Percentiles rank a stretch among this genome's conserved stretches.
These are phyloP conservation scores for Malassezia equina DNA, from an alignment of 1,284 basidiomycete species.

Conservation along the genomic window DNA sequence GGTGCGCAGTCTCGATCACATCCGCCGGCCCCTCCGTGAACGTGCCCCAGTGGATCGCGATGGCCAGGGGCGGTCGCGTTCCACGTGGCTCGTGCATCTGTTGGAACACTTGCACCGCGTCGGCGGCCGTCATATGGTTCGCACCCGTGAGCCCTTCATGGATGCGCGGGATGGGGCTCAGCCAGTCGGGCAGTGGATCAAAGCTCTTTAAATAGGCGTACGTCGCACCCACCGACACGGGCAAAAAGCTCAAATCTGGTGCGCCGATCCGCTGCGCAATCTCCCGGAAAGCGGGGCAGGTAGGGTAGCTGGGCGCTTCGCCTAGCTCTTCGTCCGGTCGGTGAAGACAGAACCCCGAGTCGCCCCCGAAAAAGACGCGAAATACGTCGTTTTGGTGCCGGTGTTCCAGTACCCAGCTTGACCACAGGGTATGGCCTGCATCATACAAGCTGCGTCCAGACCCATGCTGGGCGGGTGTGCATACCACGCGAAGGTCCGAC, in stretches of 20 bases:
- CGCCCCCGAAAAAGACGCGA: slow-evolving; percentile 39
- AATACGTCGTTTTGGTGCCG: slow-evolving; percentile 10
- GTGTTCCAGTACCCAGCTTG: slow-evolving; percentile 36
- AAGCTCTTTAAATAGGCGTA: slow-evolving; percentile 37
- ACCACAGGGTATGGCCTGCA: slow-evolving; percentile 30
- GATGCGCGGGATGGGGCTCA: slow-evolving; percentile 32
- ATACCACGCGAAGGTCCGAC: slow-evolving; percentile 18
- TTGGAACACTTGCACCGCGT: slow-evolving; percentile 29
- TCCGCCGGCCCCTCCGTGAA: slow-evolving; percentile 20
- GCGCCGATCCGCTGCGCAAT: slow-evolving; percentile 25
- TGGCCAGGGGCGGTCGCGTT: slow-evolving; percentile 5
- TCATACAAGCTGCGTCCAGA: slow-evolving; percentile 37
- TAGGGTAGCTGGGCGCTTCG: slow-evolving; percentile 20
- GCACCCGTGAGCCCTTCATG: slow-evolving; percentile 31
- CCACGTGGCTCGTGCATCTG: slow-evolving; percentile 19
- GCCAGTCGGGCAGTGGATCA: slow-evolving; percentile 27
- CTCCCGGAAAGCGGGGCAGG: slow-evolving; percentile 38
- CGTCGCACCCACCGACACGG: slow-evolving; percentile 43
- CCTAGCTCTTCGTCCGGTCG: slow-evolving; percentile 8
- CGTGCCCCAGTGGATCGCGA: slow-evolving; percentile 34
- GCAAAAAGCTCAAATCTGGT: slow-evolving; percentile 33
- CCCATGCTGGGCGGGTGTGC: slow-evolving; percentile 44
- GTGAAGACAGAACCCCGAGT: slow-evolving; percentile 42
- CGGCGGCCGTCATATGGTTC: slow-evolving; percentile 40
- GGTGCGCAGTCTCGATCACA: slow-evolving; percentile 4